Percentiles rank a stretch among this genome's conserved stretches.
Conservation (phyloP, 2,329 filamentous ascomycete genomes). For the Fusarium zealandicum region DNA sequence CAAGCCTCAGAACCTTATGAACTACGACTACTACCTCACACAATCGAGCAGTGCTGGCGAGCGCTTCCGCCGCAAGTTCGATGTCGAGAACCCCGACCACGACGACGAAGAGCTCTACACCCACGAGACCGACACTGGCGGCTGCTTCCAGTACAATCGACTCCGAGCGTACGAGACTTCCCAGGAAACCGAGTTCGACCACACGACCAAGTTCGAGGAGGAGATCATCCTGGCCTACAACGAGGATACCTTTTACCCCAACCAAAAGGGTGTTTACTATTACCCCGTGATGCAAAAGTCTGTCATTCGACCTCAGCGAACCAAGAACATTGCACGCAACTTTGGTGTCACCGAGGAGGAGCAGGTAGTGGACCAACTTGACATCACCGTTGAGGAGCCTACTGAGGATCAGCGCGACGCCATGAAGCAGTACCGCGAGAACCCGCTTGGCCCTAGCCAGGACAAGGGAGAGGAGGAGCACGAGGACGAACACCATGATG, state of each 20-base stretch:
- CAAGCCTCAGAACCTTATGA: constrained; percentile 64
- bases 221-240: constrained; percentile 68
- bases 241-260: constrained; percentile 58
- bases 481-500: constrained; percentile 44
- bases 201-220: constrained; percentile 67
- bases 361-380: constrained; percentile 62
- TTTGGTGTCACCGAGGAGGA: constrained; percentile 58
- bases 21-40: constrained; percentile 72
- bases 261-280: constrained; percentile 69
- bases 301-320: constrained; percentile 67
- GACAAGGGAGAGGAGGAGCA: constrained; percentile 47
- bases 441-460: constrained; percentile 59
- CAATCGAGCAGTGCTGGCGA: constrained; percentile 56
- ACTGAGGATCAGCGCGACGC: constrained; percentile 60
- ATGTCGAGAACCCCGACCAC: constrained; percentile 62
- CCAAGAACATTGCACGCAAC: constrained; percentile 67
- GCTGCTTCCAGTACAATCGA: constrained; percentile 67
- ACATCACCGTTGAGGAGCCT: constrained; percentile 63
- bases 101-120: constrained; percentile 64
- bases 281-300: constrained; percentile 73
- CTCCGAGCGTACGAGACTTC: constrained; percentile 71
- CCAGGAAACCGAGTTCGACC: constrained; percentile 63
- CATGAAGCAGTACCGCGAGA: constrained; percentile 60
- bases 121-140: constrained; percentile 53
- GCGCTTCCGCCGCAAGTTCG: constrained; percentile 67